Conservation (phyloP, 768 basidiomycete species). For the Russula sp. region DNA sequence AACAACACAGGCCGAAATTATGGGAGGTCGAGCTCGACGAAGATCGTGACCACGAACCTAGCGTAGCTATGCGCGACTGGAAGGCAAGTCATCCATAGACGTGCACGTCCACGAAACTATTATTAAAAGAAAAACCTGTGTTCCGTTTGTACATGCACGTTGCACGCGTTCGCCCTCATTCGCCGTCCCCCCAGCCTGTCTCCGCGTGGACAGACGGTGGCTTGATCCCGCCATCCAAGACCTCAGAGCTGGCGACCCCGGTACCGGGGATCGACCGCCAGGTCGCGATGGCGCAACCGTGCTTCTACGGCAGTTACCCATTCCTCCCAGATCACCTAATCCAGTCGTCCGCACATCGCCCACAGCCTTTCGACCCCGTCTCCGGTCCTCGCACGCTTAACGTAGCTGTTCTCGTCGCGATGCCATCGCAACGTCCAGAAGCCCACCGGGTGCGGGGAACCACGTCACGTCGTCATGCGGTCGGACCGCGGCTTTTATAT, state of each 20-base stretch:
- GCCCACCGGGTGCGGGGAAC: background rate
- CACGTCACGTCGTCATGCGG: background rate
- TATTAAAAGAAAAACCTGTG: background rate
- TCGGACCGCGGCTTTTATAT: background rate
- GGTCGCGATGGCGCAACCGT: slow-evolving; percentile 3
- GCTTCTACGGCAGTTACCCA: background rate
- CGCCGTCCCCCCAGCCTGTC: slow-evolving; percentile 6
- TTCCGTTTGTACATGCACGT: too few species aligned
- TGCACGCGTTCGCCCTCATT: too few species aligned
- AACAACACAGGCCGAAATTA: slow-evolving; percentile 5
- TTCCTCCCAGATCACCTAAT: background rate
- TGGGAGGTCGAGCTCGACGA: slow-evolving; percentile 16
- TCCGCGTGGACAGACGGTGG: slow-evolving; percentile 12
- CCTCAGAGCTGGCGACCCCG: background rate
- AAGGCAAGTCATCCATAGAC: slow-evolving; percentile 1
- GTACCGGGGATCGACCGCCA: background rate
- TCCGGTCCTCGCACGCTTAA: slow-evolving; percentile 5
- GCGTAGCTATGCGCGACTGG: slow-evolving; percentile 5
- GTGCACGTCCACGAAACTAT: background rate
- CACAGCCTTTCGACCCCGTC: background rate
- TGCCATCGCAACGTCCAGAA: slow-evolving; percentile 11
- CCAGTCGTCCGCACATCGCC: background rate
- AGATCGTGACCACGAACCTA: background rate
- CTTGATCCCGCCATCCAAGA: background rate
- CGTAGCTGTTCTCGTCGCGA: slow-evolving; percentile 19